Conservation (phyloP, 2,329 filamentous ascomycete genomes). For the Microthyrium microscopicum region DNA sequence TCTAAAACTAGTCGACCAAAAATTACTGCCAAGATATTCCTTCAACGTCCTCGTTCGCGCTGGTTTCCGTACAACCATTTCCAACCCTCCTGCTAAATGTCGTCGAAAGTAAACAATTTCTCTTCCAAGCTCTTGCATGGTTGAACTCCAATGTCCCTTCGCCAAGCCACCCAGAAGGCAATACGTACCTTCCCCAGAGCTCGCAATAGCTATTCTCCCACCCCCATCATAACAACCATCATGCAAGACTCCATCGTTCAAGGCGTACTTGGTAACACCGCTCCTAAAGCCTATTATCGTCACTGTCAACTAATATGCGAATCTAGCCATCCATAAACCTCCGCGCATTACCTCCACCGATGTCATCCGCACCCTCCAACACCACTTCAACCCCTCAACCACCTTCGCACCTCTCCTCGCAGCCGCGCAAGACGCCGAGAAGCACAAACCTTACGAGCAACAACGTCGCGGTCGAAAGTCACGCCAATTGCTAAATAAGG, state of each 20-base stretch:
- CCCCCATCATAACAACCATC: too few relatives aligned
- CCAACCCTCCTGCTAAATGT: too few relatives aligned
- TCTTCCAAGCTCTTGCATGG: too few relatives aligned
- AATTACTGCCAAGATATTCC: too few relatives aligned
- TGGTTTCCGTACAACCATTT: too few relatives aligned
- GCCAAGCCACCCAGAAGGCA: too few relatives aligned
- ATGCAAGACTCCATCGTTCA: conserved; percentile 1
- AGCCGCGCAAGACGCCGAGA: conserved; percentile 39
- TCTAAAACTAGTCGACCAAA: too few relatives aligned
- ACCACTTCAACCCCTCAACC: conserved; percentile 62
- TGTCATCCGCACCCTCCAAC: conserved; percentile 75
- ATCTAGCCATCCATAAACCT: conserved; percentile 79
- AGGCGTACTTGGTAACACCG: conserved; percentile 2
- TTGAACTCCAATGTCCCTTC: too few relatives aligned
- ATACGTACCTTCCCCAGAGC: too few relatives aligned
- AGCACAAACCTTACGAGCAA: conserved; percentile 41
- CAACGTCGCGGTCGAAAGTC: conserved; percentile 40
- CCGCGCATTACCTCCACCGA: conserved; percentile 74
- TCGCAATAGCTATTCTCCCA: too few relatives aligned
- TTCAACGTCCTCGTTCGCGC: too few relatives aligned
- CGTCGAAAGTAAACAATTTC: too few relatives aligned
- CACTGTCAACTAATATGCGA: conserved; percentile 8
- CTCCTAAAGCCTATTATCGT: background rate
- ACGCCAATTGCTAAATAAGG: conserved; percentile 45
- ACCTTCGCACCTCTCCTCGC: conserved; percentile 67